Evolutionary conservation across 169 alveolate species (phyloP), one percentile per base, ranked within the genome.

Genomic region (Plasmodium relictum): DNA sequence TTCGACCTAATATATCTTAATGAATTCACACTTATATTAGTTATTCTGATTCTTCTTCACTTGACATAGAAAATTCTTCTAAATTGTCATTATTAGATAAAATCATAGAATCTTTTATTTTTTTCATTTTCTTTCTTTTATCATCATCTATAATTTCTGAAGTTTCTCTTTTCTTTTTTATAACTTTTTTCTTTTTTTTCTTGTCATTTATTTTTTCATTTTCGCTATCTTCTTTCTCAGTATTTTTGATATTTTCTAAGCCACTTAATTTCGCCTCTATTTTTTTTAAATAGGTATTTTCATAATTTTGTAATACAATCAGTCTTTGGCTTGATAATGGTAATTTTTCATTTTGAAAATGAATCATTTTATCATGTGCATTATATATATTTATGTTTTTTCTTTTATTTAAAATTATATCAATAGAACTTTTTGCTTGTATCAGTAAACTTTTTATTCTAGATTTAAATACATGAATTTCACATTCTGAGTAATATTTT

Each of bases 391-490:
- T 58, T 16, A 24, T 45, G 37, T 69, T 59, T 85, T 85, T 85
- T 26, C 92, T 62, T 50, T 85, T 71, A 9, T 85, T 68, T 50
- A 50, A 22, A n/a, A 85, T 85, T 26, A 85, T 69, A 3, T 85
- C 74, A 20, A 85, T 70, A n/a, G 92, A 70, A 9, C 37, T 68
- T 85, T 85, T 85, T 12, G 92, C 69, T 44, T 69, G 65, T n/a
- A 48, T 41, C 1, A 85, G 18, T 41, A 85, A 26, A 9, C 70
- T 59, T 50, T 70, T 85, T 4, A 85, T 56, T 24, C 70, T 62
- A 12, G 56, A 20, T 65, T 59, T 85, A 39, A 85, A 85, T 70
- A 52, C 20, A 41, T 22, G 70, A 8, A 85, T 54, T 54, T 54
- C 41, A 65, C 92, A 85, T 37, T 56, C 87, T 39, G 41, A 12